A percentile compares a stretch with the other conserved stretches of the same genome.
Evolutionary conservation across 495 filamentous ascomycete species (phyloP).

Genomic region (Saxophila tyrrhenica): DNA sequence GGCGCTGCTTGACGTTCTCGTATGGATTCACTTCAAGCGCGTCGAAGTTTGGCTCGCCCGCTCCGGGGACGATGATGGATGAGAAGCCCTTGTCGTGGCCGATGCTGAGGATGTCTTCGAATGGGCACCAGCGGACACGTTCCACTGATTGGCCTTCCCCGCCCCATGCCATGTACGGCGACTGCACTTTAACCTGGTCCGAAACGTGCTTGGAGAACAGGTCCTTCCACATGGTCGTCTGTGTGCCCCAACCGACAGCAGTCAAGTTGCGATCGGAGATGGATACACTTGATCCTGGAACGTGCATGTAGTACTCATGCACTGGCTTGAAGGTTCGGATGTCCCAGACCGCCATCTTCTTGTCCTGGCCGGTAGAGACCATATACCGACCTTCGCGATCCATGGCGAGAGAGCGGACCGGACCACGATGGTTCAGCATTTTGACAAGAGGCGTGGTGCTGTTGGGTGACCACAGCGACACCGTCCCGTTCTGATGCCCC

Average conservation of each 20-base stretch:
- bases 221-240: conserved; percentile 78
- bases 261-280: conserved; percentile 83
- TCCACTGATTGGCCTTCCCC: conserved; percentile 75
- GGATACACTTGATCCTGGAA: conserved; percentile 70
- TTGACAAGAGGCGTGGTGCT: conserved; percentile 77
- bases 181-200: conserved; percentile 68
- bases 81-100: conserved; percentile 78
- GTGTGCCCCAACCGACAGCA: conserved; percentile 85
- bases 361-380: conserved; percentile 85
- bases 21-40: conserved; percentile 91
- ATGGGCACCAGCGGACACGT: conserved; percentile 81
- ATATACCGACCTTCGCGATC: conserved; percentile 91
- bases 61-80: conserved; percentile 79
- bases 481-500: conserved; percentile 87
- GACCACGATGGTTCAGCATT: conserved; percentile 84
- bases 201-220: conserved; percentile 57
- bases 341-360: conserved; percentile 91
- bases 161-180: conserved; percentile 88
- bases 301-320: conserved; percentile 75
- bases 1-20: conserved; percentile 83
- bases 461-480: conserved; percentile 95
- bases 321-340: conserved; percentile 89
- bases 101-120: conserved; percentile 82
- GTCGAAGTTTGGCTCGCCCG: conserved; percentile 95
- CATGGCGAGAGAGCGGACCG: conserved; percentile 75